phyloP scores from a whole-genome alignment of 2,329 filamentous ascomycete genomes.

The Cercospora zeae-maydis region DNA sequence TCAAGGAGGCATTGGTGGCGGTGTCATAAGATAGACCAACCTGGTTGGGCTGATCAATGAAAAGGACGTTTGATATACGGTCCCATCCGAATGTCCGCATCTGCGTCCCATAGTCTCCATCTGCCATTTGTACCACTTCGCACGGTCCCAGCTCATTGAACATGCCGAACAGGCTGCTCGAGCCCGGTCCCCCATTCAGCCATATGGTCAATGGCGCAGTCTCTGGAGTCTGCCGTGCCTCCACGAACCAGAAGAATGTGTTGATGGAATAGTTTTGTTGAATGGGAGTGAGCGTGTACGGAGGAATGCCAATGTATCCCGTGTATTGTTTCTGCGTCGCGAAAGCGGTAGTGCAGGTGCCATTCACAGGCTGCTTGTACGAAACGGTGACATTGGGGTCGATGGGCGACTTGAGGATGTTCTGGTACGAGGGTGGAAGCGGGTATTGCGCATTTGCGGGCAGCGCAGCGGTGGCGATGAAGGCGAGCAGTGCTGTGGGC shows the following conservation, averaged over 20 bases:
- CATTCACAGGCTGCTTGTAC: constrained; percentile 60
- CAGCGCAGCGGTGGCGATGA: constrained; percentile 23
- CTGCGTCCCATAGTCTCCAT: constrained; percentile 40
- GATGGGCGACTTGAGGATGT: constrained; percentile 59
- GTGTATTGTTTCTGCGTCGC: constrained; percentile 64
- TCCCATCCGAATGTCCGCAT: constrained; percentile 65
- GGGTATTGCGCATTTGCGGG: constrained; percentile 38
- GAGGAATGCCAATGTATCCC: constrained; percentile 62
- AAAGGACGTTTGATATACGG: constrained; percentile 56
- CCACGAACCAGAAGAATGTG: constrained; percentile 64
- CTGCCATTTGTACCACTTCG: constrained; percentile 42
- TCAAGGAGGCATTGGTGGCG: constrained; percentile 58
- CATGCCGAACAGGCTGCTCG: constrained; percentile 62
- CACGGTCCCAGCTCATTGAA: constrained; percentile 58
- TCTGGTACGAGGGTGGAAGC: constrained; percentile 42
- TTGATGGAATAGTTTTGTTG: constrained; percentile 57
- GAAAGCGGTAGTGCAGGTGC: constrained; percentile 64
- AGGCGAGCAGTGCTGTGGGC: constrained; percentile 29
- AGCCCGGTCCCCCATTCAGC: constrained; percentile 66
- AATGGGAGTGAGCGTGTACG: constrained; percentile 43
- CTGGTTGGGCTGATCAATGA: constrained; percentile 64
- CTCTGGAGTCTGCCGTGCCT: constrained; percentile 49
- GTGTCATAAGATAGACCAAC: constrained; percentile 67
- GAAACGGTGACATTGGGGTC: constrained; percentile 62
- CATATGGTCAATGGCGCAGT: constrained; percentile 57